phyloP scores from a whole-genome alignment of 2,329 filamentous ascomycete genomes.

The Plenodomus lindquistii region DNA sequence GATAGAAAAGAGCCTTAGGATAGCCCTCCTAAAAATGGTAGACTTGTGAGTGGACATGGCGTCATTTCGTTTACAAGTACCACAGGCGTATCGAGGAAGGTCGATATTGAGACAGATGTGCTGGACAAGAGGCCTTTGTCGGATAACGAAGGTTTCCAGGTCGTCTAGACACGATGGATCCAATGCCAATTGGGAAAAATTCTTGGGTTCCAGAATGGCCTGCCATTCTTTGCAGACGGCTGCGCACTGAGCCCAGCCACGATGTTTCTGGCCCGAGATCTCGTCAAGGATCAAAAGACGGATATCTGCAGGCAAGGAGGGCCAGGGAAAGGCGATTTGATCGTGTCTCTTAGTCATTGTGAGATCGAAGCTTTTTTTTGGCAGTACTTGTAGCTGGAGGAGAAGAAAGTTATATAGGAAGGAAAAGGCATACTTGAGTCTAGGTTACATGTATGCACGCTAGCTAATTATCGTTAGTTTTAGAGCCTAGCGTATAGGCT shows the following conservation, averaged over 20 bases:
- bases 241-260: slow-evolving; percentile 21
- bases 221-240: slow-evolving; percentile 24
- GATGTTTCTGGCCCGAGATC: slow-evolving; percentile 20
- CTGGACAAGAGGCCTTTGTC: slow-evolving; percentile 25
- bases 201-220: slow-evolving; percentile 22
- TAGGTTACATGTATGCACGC: no score
- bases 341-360: slow-evolving; percentile 9
- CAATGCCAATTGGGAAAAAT: slow-evolving; percentile 21
- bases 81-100: slow-evolving; percentile 23
- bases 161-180: slow-evolving; percentile 20
- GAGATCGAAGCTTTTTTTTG: slow-evolving; percentile 1
- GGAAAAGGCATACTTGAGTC: no score
- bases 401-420: not conserved
- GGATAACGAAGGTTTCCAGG: slow-evolving; percentile 21
- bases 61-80: slow-evolving; percentile 14
- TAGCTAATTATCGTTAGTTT: no score
- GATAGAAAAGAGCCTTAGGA: slow-evolving; percentile 22
- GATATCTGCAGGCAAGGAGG: slow-evolving; percentile 22
- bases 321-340: slow-evolving; percentile 17
- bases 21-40: slow-evolving; percentile 18
- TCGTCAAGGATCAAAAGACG: slow-evolving; percentile 21
- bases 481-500: no score
- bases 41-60: slow-evolving; percentile 12
- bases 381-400: slow-evolving; percentile 2
- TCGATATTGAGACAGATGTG: slow-evolving; percentile 24